phyloP scores from a whole-genome alignment of 2,329 filamentous ascomycete genomes.

The Arthrobotrys sphaeroides region DNA sequence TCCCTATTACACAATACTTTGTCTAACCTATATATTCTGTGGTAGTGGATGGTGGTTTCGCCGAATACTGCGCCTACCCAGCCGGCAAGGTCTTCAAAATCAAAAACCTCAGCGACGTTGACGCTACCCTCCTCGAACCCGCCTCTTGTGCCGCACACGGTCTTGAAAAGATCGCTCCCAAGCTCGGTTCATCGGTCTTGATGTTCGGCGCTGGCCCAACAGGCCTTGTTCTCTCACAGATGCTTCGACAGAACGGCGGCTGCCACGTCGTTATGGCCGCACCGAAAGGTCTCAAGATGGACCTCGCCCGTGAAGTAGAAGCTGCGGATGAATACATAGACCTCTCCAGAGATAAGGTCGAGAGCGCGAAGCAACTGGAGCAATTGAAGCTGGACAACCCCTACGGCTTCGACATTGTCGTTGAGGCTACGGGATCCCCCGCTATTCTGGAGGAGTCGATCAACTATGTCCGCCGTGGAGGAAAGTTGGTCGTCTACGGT shows the following conservation, averaged over 20 bases:
- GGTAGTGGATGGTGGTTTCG: slow-evolving; percentile 74
- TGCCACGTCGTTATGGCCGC: slow-evolving; percentile 76
- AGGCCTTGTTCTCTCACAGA: slow-evolving; percentile 72
- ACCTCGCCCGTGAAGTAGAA: slow-evolving; percentile 70
- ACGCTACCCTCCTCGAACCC: slow-evolving; percentile 75
- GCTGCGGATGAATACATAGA: slow-evolving; percentile 68
- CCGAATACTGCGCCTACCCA: slow-evolving; percentile 72
- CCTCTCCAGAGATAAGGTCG: slow-evolving; percentile 64
- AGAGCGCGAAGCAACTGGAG: slow-evolving; percentile 70
- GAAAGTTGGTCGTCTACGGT: slow-evolving; percentile 76
- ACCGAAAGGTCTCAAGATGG: slow-evolving; percentile 75
- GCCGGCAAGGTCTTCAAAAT: slow-evolving; percentile 72
- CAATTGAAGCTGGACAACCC: slow-evolving; percentile 73
- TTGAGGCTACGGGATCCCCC: slow-evolving; percentile 71
- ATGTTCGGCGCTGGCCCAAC: slow-evolving; percentile 75
- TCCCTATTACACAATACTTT: not conserved
- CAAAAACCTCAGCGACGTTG: slow-evolving; percentile 72
- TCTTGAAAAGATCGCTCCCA: slow-evolving; percentile 73
- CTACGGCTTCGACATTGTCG: slow-evolving; percentile 75
- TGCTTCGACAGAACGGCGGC: slow-evolving; percentile 72
- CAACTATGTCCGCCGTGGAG: slow-evolving; percentile 75
- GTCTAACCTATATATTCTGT: not conserved
- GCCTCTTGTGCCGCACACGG: slow-evolving; percentile 77
- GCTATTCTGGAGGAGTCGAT: slow-evolving; percentile 76
- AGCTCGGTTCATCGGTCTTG: slow-evolving; percentile 72